Conservation (phyloP, 2,329 filamentous ascomycete genomes). For the Colletotrichum sansevieriae region DNA sequence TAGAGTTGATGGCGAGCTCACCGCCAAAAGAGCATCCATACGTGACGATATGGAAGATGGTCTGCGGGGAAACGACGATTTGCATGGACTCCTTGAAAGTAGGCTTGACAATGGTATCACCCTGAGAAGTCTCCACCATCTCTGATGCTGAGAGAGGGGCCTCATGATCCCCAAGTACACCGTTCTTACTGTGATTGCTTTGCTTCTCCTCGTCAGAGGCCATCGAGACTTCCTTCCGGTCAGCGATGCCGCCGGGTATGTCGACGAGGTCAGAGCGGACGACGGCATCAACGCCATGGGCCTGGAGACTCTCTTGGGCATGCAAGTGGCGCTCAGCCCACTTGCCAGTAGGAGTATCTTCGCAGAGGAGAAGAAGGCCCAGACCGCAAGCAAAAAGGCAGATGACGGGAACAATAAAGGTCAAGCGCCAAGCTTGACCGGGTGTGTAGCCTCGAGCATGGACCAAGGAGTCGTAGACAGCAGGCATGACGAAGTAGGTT, state of each 20-base stretch:
- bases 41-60: constrained; percentile 66
- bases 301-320: constrained; percentile 65
- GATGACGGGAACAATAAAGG: constrained; percentile 87
- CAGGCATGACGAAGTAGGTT: constrained; percentile 95
- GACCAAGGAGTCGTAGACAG: constrained; percentile 84
- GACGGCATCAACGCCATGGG: constrained; percentile 60
- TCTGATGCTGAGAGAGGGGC: constrained; percentile 61
- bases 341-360: constrained; percentile 85
- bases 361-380: constrained; percentile 79
- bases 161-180: constrained; percentile 57
- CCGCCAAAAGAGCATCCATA: constrained; percentile 75
- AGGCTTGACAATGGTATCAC: constrained; percentile 68
- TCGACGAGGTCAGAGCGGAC: constrained; percentile 60
- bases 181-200: constrained; percentile 52
- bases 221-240: constrained; percentile 48
- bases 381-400: constrained; percentile 76
- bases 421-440: constrained; percentile 84
- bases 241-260: constrained; percentile 63
- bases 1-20: constrained; percentile 72
- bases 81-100: constrained; percentile 61
- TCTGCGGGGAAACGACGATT: constrained; percentile 66
- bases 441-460: constrained; percentile 68
- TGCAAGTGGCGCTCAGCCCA: constrained; percentile 80
- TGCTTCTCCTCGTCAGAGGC: constrained; percentile 52
- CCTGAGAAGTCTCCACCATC: constrained; percentile 66